These are phyloP conservation scores for Lanmaoa pseudosensibilis DNA, from an alignment of 768 basidiomycete genomes.

Conservation along the genomic window DNA sequence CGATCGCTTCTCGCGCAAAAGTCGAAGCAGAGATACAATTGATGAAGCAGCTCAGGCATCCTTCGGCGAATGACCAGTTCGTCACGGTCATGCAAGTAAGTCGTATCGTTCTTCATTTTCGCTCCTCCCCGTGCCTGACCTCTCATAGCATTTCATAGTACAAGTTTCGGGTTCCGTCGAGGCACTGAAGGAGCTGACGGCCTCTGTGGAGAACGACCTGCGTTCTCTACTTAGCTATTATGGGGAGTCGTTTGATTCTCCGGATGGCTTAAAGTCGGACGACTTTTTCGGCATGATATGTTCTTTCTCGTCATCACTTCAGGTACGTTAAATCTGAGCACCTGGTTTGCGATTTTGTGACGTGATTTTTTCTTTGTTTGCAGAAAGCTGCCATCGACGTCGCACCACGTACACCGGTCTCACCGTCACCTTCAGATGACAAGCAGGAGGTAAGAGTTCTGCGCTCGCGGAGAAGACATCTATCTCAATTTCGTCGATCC, in stretches of 20 bases:
- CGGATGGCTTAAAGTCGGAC: slow-evolving; percentile 71
- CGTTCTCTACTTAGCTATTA: slow-evolving; percentile 65
- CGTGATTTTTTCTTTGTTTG: not conserved
- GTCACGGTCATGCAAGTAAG: slow-evolving; percentile 67
- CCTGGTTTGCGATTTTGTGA: not conserved
- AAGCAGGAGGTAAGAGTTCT: slow-evolving; percentile 10
- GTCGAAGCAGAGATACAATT: slow-evolving; percentile 56
- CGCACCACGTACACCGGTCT: not conserved
- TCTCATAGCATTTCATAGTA: slow-evolving; percentile 27
- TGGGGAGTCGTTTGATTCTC: slow-evolving; percentile 68
- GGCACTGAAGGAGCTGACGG: slow-evolving; percentile 64
- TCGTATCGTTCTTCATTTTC: not conserved
- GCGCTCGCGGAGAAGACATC: not conserved
- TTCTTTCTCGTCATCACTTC: slow-evolving; percentile 72
- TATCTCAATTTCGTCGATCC: slow-evolving; percentile 3
- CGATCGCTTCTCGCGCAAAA: slow-evolving; percentile 56
- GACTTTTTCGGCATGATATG: slow-evolving; percentile 77
- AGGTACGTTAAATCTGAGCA: slow-evolving; percentile 41
- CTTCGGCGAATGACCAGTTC: slow-evolving; percentile 58
- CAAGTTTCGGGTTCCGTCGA: slow-evolving; percentile 53
- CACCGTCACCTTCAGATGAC: not conserved
- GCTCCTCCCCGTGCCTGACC: not conserved
- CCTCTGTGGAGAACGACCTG: slow-evolving; percentile 59
- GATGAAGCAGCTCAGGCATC: slow-evolving; percentile 34
- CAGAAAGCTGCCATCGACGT: slow-evolving; percentile 75